These are phyloP conservation scores for Strobilomyces dryophilus DNA, from an alignment of 768 basidiomycete species.

Conservation along the genomic window DNA sequence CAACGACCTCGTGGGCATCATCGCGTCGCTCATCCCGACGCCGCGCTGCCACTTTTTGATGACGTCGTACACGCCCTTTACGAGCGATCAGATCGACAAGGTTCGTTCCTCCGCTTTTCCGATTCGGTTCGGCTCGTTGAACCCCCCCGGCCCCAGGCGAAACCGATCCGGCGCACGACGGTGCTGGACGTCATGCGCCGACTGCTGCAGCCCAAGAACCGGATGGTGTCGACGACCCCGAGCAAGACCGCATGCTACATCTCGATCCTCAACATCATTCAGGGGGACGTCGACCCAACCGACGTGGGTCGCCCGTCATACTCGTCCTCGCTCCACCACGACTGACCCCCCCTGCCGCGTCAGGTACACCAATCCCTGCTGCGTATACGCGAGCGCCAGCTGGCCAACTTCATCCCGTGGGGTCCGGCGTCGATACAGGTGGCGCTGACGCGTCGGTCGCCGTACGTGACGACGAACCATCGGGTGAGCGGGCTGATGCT, in stretches of 20 bases:
- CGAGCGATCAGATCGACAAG: conserved; percentile 95
- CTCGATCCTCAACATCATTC: conserved; percentile 96
- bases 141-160: conserved; percentile 53
- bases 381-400: conserved; percentile 91
- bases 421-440: conserved; percentile 98
- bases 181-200: conserved; percentile 99
- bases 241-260: conserved; percentile 95
- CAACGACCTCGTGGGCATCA: conserved; percentile 96
- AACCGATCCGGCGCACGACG: conserved; percentile 92
- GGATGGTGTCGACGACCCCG: conserved; percentile 93
- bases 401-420: conserved; percentile 99
- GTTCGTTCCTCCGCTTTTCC: conserved; percentile 35
- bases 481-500: conserved; percentile 98
- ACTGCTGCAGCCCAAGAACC: conserved; percentile 94
- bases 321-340: background rate
- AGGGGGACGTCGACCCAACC: conserved; percentile 97
- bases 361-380: conserved; percentile 97
- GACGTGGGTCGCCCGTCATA: conserved; percentile 51
- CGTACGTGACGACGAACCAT: conserved; percentile 84
- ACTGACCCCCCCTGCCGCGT: background rate
- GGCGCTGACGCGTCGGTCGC: conserved; percentile 86
- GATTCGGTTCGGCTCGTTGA: background rate
- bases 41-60: conserved; percentile 97
- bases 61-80: conserved; percentile 99
- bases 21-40: conserved; percentile 94